Conservation (phyloP, 306 rosid species). For the Begonia loranthoides region DNA sequence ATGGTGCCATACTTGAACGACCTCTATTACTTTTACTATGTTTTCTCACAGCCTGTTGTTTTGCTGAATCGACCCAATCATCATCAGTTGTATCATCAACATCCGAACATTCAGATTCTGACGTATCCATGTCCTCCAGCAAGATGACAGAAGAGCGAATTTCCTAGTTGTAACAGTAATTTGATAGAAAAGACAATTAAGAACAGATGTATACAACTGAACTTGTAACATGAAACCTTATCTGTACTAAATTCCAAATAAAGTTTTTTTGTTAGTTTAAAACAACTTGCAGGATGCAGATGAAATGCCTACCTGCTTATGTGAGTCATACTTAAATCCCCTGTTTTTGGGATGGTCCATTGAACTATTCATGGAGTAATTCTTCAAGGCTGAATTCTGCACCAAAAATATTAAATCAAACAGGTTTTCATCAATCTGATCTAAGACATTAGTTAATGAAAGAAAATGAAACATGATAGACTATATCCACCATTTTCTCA, state of each 20-base stretch:
- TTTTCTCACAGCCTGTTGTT: slow-evolving; percentile 19
- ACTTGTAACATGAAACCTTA: too few species aligned
- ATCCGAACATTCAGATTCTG: slow-evolving; percentile 47
- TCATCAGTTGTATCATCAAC: slow-evolving; percentile 12
- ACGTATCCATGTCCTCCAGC: slow-evolving; percentile 69
- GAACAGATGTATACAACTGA: background rate
- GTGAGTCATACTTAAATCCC: slow-evolving; percentile 44
- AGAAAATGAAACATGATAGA: too few species aligned
- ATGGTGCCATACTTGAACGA: slow-evolving; percentile 16
- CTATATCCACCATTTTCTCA: too few species aligned
- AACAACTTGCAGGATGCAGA: background rate
- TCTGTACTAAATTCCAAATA: background rate
- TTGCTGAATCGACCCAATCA: slow-evolving; percentile 33
- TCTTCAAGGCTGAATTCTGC: slow-evolving; percentile 40
- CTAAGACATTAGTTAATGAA: too few species aligned
- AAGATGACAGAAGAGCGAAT: slow-evolving; percentile 30
- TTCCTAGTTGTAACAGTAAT: slow-evolving; percentile 30
- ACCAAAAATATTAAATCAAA: background rate
- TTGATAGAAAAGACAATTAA: background rate
- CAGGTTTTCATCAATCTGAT: too few species aligned
- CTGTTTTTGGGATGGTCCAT: slow-evolving; percentile 12
- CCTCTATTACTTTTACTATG: slow-evolving; percentile 19
- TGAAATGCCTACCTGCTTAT: slow-evolving; percentile 33
- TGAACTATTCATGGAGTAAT: slow-evolving; percentile 14
- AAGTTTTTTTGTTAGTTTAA: too few species aligned